phyloP scores from a whole-genome alignment of 2,329 filamentous ascomycete genomes.

The Thelonectria rubi region DNA sequence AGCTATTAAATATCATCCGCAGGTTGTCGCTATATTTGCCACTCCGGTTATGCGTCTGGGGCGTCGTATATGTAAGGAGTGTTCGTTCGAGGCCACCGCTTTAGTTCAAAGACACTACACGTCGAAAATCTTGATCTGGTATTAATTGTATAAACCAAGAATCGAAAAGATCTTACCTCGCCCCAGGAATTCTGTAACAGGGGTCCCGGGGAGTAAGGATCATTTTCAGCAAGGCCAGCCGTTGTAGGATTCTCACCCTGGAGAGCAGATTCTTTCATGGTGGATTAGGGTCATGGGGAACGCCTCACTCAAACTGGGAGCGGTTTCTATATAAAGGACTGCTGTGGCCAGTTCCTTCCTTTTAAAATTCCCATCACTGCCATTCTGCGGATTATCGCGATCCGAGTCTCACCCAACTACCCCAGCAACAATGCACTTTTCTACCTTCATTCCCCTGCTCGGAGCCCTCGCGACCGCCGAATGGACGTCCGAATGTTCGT shows the following conservation, averaged over 20 bases:
- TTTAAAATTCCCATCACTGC: not conserved
- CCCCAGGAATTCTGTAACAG: not conserved
- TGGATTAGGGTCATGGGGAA: not conserved
- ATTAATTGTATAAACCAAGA: not conserved
- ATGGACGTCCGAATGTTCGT: constrained; percentile 6
- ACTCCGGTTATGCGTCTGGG: no score
- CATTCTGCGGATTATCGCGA: no score
- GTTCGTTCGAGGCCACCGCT: no score
- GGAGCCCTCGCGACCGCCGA: not conserved
- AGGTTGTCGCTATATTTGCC: no score
- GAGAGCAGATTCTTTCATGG: not conserved
- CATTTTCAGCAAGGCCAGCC: not conserved
- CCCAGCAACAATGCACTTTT: constrained; percentile 5
- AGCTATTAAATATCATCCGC: not conserved
- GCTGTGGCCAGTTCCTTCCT: not conserved
- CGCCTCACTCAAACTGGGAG: not conserved
- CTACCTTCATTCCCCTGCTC: not conserved
- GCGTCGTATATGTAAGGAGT: no score
- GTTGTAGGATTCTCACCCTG: constrained; percentile 3
- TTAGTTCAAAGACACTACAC: no score
- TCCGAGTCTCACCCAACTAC: not conserved
- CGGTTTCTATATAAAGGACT: not conserved
- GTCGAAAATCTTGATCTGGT: not conserved
- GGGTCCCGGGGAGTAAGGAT: not conserved
- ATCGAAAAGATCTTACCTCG: not conserved